Conservation (phyloP, 1,284 basidiomycete genomes). For the Tremellales sp. region DNA sequence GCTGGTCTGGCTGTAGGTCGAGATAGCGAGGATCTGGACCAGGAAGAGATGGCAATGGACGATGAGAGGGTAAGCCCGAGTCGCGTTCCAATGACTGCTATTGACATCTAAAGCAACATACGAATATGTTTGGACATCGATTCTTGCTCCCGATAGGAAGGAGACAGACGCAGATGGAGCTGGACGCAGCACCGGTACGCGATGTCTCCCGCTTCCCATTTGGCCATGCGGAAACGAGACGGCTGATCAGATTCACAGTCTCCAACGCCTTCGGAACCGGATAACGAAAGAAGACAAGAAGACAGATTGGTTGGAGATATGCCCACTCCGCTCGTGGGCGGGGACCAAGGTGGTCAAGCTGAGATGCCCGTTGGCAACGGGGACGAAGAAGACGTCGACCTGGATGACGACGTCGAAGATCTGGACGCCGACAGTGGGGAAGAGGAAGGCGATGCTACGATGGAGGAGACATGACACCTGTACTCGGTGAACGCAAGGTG, state of each 20-base stretch:
- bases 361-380: constrained; percentile 20
- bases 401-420: constrained; percentile 38
- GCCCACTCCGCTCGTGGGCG: neutral
- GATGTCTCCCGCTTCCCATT: neutral
- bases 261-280: constrained; percentile 38
- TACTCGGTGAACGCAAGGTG: neutral
- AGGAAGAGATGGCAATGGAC: constrained; percentile 37
- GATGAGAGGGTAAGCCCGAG: constrained; percentile 27
- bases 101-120: constrained; percentile 11
- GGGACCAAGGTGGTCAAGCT: constrained; percentile 4
- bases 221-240: no score
- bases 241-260: constrained; percentile 18
- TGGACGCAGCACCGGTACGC: constrained; percentile 42
- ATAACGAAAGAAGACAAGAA: constrained; percentile 39
- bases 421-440: constrained; percentile 20
- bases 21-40: constrained; percentile 34
- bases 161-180: constrained; percentile 43
- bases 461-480: no score
- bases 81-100: neutral
- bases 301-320: constrained; percentile 22
- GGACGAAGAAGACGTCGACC: constrained; percentile 21
- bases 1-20: constrained; percentile 26
- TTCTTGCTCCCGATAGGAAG: constrained; percentile 43
- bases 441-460: constrained; percentile 2
- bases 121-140: constrained; percentile 40